Evolutionary conservation across 768 basidiomycete species (phyloP), one percentile per base, ranked within the genome.

Genomic region (Piloderma croceum): DNA sequence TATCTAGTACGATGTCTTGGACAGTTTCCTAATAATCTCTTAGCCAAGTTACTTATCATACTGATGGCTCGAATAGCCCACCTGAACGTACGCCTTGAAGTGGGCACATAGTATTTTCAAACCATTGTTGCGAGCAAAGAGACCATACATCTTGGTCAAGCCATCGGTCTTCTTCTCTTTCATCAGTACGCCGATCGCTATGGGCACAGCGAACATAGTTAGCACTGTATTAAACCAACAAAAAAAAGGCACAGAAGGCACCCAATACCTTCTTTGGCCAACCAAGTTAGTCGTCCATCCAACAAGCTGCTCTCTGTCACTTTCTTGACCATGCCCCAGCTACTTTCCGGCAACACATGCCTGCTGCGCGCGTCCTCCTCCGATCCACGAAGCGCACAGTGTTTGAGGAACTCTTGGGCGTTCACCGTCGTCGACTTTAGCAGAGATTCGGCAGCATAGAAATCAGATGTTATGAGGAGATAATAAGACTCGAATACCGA

Each of bases 41-140:
- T 24, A 32, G 34, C 6, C 38, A 35, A 9, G 13, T 18, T 24
- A 5, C 0, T 45, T 32, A 33, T 19, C 24, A 18, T 15, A 3
- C 3, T 17, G 11, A 31, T 39, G 34, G 27, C 13, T 10, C 33
- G 13, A 11, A 39, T 24, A 17, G 18, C 22, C 53, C 61, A 31
- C 88, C 62, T 75, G 70, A 33, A 89, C 62, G 43, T 79, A 67
- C 2, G 60, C 62, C 44, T 77, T 77, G 62, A 89, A 89, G 6
- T 81, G 76, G 3, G 59, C 61, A 39, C 74, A 69, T 1, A 92
- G 65, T 3, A 68, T 59, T 40, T 73, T 71, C 24, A 75, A 57
- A 0, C 71, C 73, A 20, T 66, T 64, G 0, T 88, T 77, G 5
- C 80, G 71, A 2, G 65, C 57, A 44, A 90, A 85, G 5, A 83